A percentile compares a stretch with the other conserved stretches of the same genome.
These are phyloP conservation scores for Zizania latifolia DNA, from an alignment of 176 grass and related monocot genomes.

Conservation along the genomic window DNA sequence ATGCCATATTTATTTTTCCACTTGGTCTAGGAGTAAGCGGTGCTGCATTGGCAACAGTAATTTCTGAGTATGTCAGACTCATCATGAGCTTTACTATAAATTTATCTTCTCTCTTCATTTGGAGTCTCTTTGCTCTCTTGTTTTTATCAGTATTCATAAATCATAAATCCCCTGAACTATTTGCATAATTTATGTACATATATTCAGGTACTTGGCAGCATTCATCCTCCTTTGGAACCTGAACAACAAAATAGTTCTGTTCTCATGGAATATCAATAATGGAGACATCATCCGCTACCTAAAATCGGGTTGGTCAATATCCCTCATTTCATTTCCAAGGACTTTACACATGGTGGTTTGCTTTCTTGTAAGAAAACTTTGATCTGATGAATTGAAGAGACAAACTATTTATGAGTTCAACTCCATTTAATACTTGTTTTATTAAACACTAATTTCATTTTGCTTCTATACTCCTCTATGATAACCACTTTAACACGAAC, in stretches of 20 bases:
- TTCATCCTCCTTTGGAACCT: conserved; percentile 81
- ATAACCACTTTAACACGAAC: conserved; percentile 1
- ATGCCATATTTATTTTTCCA: conserved; percentile 73
- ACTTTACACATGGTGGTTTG: neutral
- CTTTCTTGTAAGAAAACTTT: neutral
- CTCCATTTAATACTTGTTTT: neutral
- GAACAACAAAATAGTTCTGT: conserved; percentile 61
- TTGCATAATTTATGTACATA: conserved; percentile 19
- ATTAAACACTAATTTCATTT: neutral
- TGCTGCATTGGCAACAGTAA: conserved; percentile 82
- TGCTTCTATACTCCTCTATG: neutral
- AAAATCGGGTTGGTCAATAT: conserved; percentile 65
- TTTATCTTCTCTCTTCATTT: conserved; percentile 22
- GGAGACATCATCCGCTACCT: conserved; percentile 57
- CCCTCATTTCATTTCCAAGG: conserved; percentile 8
- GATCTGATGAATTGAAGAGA: neutral
- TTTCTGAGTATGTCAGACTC: conserved; percentile 72
- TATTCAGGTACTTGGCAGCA: conserved; percentile 74
- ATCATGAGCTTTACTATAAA: conserved; percentile 33
- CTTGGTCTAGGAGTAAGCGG: conserved; percentile 86
- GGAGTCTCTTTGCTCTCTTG: neutral
- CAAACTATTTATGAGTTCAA: neutral
- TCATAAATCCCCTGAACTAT: conserved; percentile 28
- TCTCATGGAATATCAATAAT: conserved; percentile 48
- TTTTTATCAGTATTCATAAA: neutral